phyloP scores from a whole-genome alignment of 1,284 basidiomycete genomes.

The Tremellales sp. region DNA sequence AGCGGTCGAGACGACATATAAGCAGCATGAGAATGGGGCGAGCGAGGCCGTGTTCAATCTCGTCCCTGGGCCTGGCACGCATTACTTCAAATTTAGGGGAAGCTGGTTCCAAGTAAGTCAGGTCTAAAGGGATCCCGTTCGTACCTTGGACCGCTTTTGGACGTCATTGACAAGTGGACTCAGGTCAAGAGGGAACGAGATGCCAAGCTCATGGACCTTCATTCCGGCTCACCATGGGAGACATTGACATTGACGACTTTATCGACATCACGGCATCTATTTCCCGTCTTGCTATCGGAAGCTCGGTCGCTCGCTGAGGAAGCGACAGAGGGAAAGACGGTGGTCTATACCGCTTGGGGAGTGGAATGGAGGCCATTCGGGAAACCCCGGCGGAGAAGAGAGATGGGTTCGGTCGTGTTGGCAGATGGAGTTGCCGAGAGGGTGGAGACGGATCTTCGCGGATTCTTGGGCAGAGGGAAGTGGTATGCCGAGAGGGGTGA shows the following conservation, averaged over 20 bases:
- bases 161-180: background rate
- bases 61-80: conserved; percentile 91
- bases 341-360: conserved; percentile 95
- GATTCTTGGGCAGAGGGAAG: conserved; percentile 75
- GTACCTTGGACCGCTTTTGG: background rate
- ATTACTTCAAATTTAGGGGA: conserved; percentile 83
- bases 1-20: conserved; percentile 86
- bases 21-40: conserved; percentile 83
- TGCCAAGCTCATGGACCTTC: conserved; percentile 81
- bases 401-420: conserved; percentile 87
- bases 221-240: conserved; percentile 94
- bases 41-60: conserved; percentile 83
- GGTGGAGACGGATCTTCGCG: conserved; percentile 72
- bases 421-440: conserved; percentile 72
- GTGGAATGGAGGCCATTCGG: conserved; percentile 96
- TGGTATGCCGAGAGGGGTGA: conserved; percentile 96
- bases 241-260: conserved; percentile 93
- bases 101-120: conserved; percentile 79
- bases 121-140: background rate
- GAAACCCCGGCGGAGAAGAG: conserved; percentile 79
- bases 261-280: conserved; percentile 74
- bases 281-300: conserved; percentile 76
- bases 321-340: conserved; percentile 87
- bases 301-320: conserved; percentile 82
- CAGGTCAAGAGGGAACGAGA: conserved; percentile 91